Base-by-base conservation (phyloP, 805 yeast species). In the Kluyveromyces siamensis region DNA sequence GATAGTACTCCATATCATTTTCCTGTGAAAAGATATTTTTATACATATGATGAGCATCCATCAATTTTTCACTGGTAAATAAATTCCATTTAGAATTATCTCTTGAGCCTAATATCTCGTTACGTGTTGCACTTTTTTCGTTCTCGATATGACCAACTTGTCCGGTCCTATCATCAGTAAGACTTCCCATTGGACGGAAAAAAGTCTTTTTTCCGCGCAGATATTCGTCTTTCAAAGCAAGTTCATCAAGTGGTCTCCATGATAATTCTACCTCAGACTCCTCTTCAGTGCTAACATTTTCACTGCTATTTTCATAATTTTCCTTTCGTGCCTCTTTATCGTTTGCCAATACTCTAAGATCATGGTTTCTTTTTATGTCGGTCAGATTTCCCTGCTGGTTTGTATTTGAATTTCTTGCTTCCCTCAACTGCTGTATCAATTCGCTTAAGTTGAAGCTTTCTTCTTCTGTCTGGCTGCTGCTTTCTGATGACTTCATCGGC, bases 191-290 rank as follows among this genome's bases (percentile, higher is more conserved):
- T 33, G 45, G 45, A 10, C 36, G 35, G 25, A 43, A 43, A 16
- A 30, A 27, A 8, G 9, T 33, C 21, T 6, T 33, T 5, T n/a
- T 36, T 18, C 27, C n/a, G 18, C n/a, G 8, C 10, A 33, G 3
- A 8, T n/a, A 13, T 33, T 27, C 33, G 2, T 27, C 17, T 43
- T 43, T 43, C 16, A 43, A 19, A 2, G 33, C 45, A 9, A 43
- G 18, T n/a, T 43, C 45, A 18, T 43, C 45, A n/a, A 43, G 36
- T 9, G 45, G 45, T 17, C 45, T 33, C 45, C 45, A 43, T 6
- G 45, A 43, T 8, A 43, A n/a, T 21, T 35, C 45, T n/a, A 36
- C 18, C n/a, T 43, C 45, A 11, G 45, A 43, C 3, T 43, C 45
- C 2, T 21, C n/a, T 16, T 41, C 37, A 3, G 27, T 30, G 35